Evolutionary conservation across 176 grass and related monocot species (phyloP).

Genomic region (Puya raimondii): DNA sequence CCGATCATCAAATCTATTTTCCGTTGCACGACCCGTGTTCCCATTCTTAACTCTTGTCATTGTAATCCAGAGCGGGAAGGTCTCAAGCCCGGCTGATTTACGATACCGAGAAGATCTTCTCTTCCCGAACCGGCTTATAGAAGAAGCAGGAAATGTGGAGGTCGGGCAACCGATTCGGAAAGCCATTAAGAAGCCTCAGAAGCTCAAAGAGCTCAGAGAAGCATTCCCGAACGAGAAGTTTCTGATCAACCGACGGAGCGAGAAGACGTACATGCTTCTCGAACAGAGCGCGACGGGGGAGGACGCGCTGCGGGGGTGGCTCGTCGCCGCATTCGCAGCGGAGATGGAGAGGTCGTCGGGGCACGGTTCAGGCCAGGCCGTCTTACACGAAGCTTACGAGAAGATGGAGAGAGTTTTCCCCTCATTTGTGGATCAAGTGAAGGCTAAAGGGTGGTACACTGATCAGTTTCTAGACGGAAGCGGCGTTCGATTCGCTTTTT

Average conservation of each 20-base stretch:
- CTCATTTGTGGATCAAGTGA: slow-evolving; percentile 48
- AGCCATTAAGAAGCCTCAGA: slow-evolving; percentile 25
- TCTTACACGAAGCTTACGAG: slow-evolving; percentile 37
- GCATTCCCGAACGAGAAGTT: slow-evolving; percentile 65
- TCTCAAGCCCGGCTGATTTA: slow-evolving; percentile 80
- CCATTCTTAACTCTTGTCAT: slow-evolving; percentile 13
- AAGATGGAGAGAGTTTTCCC: slow-evolving; percentile 66
- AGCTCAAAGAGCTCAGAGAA: slow-evolving; percentile 36
- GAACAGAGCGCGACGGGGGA: slow-evolving; percentile 67
- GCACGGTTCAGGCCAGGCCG: slow-evolving; percentile 14
- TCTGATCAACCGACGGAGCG: slow-evolving; percentile 35
- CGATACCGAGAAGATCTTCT: slow-evolving; percentile 67
- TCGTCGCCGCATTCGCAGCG: slow-evolving; percentile 65
- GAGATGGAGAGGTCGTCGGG: slow-evolving; percentile 49
- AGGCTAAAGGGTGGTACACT: slow-evolving; percentile 70
- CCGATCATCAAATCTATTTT: neutral
- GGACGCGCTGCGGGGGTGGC: slow-evolving; percentile 70
- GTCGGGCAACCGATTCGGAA: slow-evolving; percentile 51
- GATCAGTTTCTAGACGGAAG: slow-evolving; percentile 91
- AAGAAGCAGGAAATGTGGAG: slow-evolving; percentile 63
- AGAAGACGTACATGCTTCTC: slow-evolving; percentile 56
- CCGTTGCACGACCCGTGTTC: neutral
- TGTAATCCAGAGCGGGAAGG: slow-evolving; percentile 49
- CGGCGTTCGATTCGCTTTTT: slow-evolving; percentile 42
- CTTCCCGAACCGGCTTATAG: slow-evolving; percentile 54